phyloP scores from a whole-genome alignment of 176 grass and related monocot species.

The Secale cereale region DNA sequence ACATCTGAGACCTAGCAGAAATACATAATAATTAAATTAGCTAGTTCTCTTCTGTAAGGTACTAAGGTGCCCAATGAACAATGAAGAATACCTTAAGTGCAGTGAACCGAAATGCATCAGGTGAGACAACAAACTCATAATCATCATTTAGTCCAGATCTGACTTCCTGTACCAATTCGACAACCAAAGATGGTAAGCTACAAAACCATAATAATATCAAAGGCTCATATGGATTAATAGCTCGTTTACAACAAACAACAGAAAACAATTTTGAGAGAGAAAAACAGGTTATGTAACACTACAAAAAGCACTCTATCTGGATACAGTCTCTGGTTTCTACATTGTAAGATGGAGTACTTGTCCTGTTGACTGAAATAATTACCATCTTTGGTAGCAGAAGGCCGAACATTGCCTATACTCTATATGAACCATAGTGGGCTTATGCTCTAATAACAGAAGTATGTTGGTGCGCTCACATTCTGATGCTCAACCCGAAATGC shows the following conservation, averaged over 20 bases:
- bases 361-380: not conserved
- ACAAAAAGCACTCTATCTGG: not conserved
- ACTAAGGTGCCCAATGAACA: constrained; percentile 11
- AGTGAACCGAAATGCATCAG: constrained; percentile 65
- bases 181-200: constrained; percentile 4
- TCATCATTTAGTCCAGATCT: constrained; percentile 50
- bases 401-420: not conserved
- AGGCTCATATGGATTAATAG: not conserved
- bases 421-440: not conserved
- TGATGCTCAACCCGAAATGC: not conserved
- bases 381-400: not conserved
- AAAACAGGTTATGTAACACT: not conserved
- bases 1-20: constrained; percentile 61
- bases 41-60: constrained; percentile 6
- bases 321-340: not conserved
- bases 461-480: not conserved
- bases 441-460: not conserved
- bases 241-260: not conserved
- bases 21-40: constrained; percentile 4
- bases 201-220: constrained; percentile 4
- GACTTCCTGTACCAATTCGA: constrained; percentile 55
- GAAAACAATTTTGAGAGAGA: not conserved
- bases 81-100: constrained; percentile 53
- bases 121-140: constrained; percentile 69
- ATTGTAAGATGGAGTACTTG: not conserved